phyloP scores from a whole-genome alignment of 352 stramenopile species.

The Peronospora farinosa region DNA sequence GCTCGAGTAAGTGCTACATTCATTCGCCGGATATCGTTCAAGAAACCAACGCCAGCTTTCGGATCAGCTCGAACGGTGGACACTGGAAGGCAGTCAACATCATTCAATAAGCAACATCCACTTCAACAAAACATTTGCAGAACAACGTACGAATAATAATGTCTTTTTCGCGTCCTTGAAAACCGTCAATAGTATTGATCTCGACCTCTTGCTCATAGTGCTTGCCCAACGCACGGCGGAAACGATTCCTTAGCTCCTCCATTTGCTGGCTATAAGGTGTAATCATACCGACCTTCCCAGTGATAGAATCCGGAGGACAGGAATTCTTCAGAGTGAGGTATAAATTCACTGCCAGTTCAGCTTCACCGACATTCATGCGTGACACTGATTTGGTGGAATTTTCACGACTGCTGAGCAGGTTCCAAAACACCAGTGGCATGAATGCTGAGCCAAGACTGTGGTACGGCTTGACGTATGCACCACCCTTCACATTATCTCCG shows the following conservation, averaged over 20 bases:
- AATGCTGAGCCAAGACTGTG: conserved; percentile 72
- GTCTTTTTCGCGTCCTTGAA: conserved; percentile 89
- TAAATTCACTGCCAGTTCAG: conserved; percentile 81
- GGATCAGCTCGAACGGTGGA: conserved; percentile 83
- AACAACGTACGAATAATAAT: conserved; percentile 82
- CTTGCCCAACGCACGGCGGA: conserved; percentile 52
- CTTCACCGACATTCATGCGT: conserved; percentile 72
- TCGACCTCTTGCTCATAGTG: conserved; percentile 79
- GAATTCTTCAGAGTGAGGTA: conserved; percentile 83
- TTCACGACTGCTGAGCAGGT: conserved; percentile 73
- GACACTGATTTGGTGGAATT: conserved; percentile 68
- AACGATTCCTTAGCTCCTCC: conserved; percentile 69
- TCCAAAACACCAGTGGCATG: conserved; percentile 81
- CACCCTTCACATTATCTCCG: conserved; percentile 65
- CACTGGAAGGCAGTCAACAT: conserved; percentile 36
- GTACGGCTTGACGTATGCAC: conserved; percentile 67
- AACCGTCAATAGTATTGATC: conserved; percentile 90
- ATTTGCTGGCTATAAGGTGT: conserved; percentile 88
- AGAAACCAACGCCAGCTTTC: conserved; percentile 74
- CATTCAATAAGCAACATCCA: conserved; percentile 7
- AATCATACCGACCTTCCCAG: conserved; percentile 84
- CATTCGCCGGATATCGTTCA: conserved; percentile 87
- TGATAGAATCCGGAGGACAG: conserved; percentile 65
- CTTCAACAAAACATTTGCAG: neutral
- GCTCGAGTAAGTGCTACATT: conserved; percentile 84